Evolutionary conservation across 2,329 filamentous ascomycete species (phyloP).

Genomic region (Blastomyces emzantsi): DNA sequence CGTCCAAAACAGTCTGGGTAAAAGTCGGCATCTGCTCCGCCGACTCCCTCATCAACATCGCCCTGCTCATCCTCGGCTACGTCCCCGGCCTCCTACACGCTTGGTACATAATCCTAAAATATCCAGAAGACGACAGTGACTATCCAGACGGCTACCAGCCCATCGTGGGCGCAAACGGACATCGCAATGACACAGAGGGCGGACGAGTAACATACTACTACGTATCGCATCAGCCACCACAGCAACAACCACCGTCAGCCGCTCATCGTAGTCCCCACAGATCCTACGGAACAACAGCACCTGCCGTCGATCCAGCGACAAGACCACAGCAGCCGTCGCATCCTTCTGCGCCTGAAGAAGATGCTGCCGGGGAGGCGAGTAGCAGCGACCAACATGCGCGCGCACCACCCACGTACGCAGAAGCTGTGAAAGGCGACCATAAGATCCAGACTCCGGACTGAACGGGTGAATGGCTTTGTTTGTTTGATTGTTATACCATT

Average conservation of each 20-base stretch:
- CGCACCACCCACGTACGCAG: conserved; percentile 74
- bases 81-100: conserved; percentile 85
- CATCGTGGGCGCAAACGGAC: conserved; percentile 48
- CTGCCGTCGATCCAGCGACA: conserved; percentile 23
- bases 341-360: conserved; percentile 11
- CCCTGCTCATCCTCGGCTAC: conserved; percentile 70
- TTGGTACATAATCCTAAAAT: conserved; percentile 95
- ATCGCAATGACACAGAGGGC: conserved; percentile 30
- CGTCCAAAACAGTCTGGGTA: conserved; percentile 66
- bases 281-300: conserved; percentile 30
- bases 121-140: conserved; percentile 64
- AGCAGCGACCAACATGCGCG: conserved; percentile 30
- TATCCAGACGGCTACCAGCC: conserved; percentile 51
- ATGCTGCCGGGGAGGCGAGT: conserved; percentile 17
- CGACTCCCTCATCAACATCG: conserved; percentile 91
- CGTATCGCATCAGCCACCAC: conserved; percentile 47
- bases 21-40: conserved; percentile 88
- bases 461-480: not conserved
- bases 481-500: not conserved
- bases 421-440: conserved; percentile 81
- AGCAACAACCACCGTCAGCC: conserved; percentile 22
- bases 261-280: conserved; percentile 21
- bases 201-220: conserved; percentile 66
- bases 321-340: conserved; percentile 20
- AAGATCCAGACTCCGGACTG: conserved; percentile 62